A percentile compares a stretch with the other conserved stretches of the same genome.
Conservation (phyloP, 2,329 filamentous ascomycete species). For the Fusarium cicatricum region DNA sequence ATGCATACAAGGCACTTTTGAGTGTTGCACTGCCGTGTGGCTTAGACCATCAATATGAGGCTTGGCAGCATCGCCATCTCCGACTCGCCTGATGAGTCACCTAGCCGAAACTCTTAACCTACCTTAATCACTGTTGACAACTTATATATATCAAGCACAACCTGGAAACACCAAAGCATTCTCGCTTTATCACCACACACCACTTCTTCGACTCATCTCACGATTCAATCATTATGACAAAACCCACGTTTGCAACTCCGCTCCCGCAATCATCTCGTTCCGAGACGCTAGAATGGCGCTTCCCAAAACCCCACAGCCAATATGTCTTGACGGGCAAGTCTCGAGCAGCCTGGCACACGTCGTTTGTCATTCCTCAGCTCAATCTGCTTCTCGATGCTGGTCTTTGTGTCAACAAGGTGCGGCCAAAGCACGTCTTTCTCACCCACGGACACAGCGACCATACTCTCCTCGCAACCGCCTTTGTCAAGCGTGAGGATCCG, state of each 20-base stretch:
- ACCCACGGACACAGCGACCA: constrained; percentile 61
- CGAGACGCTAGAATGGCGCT: constrained; percentile 55
- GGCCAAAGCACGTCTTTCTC: constrained; percentile 59
- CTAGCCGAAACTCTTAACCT: too few relatives aligned
- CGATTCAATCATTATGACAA: neutral
- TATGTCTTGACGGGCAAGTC: constrained; percentile 56
- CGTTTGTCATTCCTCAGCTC: constrained; percentile 59
- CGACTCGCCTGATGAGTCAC: too few relatives aligned
- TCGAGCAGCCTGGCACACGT: constrained; percentile 61
- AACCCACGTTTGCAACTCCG: constrained; percentile 51
- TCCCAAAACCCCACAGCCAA: constrained; percentile 54
- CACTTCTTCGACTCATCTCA: too few relatives aligned
- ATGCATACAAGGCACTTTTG: too few relatives aligned
- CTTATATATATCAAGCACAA: too few relatives aligned
- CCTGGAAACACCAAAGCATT: too few relatives aligned
- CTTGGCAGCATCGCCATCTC: too few relatives aligned
- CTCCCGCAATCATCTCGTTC: constrained; percentile 55
- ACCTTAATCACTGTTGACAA: too few relatives aligned
- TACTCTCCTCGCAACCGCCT: constrained; percentile 53
- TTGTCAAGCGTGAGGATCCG: constrained; percentile 54
- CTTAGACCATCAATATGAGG: too few relatives aligned
- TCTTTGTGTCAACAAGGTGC: constrained; percentile 54
- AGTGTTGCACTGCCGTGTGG: too few relatives aligned
- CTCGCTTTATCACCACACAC: too few relatives aligned
- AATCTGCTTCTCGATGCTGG: constrained; percentile 60